These are phyloP conservation scores for Vitis cinerea DNA, from an alignment of 164 flowering plant species.

Conservation along the genomic window DNA sequence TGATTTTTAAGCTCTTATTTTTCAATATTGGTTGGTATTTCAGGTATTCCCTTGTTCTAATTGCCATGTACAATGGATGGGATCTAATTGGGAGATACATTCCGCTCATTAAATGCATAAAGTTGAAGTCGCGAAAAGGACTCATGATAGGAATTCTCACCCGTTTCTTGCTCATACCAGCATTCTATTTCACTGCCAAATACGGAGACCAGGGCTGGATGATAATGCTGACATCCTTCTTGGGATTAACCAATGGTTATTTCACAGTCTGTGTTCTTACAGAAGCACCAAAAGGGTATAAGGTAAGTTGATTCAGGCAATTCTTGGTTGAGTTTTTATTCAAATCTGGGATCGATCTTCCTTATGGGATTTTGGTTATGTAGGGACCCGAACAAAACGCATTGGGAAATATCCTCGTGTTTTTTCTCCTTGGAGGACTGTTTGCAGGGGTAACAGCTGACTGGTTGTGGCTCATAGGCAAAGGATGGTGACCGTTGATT, in stretches of 20 bases:
- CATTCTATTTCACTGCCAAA: conserved; percentile 78
- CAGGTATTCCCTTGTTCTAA: conserved; percentile 78
- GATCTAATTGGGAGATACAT: conserved; percentile 73
- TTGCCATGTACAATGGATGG: conserved; percentile 65
- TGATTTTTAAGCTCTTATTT: not conserved
- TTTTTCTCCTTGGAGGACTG: conserved; percentile 53
- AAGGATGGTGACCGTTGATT: conserved; percentile 34
- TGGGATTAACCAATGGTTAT: conserved; percentile 69
- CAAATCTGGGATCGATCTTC: no score
- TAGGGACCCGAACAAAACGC: conserved; percentile 91
- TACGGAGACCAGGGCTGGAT: conserved; percentile 82
- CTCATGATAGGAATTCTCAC: conserved; percentile 35
- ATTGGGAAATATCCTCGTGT: conserved; percentile 52
- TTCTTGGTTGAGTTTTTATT: no score
- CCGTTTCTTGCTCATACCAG: conserved; percentile 67
- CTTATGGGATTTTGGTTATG: conserved; percentile 2
- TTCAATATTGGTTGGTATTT: not conserved
- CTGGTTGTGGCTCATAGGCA: conserved; percentile 69
- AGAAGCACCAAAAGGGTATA: conserved; percentile 72
- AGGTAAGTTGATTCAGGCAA: conserved; percentile 28
- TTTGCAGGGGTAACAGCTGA: conserved; percentile 54
- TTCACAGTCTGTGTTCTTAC: conserved; percentile 75
- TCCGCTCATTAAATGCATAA: conserved; percentile 49
- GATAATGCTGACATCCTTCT: conserved; percentile 61
- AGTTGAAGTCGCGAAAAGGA: conserved; percentile 48